phyloP scores from a whole-genome alignment of 805 yeast genomes.

The Candida odintsovae region DNA sequence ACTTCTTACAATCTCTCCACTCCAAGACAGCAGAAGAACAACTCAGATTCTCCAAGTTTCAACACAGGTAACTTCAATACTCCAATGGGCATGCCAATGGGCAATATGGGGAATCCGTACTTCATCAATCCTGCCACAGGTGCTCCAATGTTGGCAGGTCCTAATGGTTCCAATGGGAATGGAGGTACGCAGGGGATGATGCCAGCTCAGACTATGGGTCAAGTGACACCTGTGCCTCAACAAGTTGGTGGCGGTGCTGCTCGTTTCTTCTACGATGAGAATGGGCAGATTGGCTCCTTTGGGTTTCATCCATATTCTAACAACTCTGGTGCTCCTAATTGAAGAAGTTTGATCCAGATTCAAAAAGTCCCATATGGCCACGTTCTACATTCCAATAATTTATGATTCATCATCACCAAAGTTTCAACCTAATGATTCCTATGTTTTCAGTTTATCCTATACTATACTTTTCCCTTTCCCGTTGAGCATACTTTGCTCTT shows the following conservation, averaged over 20 bases:
- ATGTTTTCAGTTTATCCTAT: background rate
- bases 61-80: background rate
- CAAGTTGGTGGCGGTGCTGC: background rate
- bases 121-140: background rate
- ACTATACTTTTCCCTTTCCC: background rate
- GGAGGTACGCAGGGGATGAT: background rate
- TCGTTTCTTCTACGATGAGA: constrained; percentile 4
- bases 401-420: background rate
- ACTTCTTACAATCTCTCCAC: background rate
- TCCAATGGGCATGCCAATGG: background rate
- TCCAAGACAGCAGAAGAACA: background rate
- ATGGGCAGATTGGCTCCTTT: constrained; percentile 1
- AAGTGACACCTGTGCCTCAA: background rate
- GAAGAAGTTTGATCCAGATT: background rate
- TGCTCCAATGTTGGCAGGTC: background rate
- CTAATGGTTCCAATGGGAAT: background rate
- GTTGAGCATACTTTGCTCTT: background rate
- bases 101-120: background rate
- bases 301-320: background rate
- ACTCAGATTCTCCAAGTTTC: background rate
- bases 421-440: background rate
- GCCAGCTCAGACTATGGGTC: background rate
- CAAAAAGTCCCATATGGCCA: background rate
- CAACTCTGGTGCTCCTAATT: background rate
- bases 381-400: too few relatives aligned